A percentile compares a stretch with the other conserved stretches of the same genome.
Evolutionary conservation across 164 flowering plant genomes (phyloP).

Genomic region (Vitis amurensis): DNA sequence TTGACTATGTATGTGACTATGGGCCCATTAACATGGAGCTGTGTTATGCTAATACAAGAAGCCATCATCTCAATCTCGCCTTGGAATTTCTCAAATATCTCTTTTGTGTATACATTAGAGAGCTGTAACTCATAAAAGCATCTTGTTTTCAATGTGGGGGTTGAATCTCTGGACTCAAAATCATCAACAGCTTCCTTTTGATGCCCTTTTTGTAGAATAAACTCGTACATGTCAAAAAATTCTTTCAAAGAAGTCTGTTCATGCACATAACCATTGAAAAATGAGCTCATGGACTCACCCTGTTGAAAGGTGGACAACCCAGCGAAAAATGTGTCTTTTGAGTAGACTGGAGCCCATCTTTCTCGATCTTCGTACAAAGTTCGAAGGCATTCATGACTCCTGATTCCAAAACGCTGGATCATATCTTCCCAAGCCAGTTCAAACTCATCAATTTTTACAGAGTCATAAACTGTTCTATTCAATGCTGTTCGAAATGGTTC

Average conservation of each 20-base stretch:
- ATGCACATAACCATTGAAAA: constrained; percentile 34
- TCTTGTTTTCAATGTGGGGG: constrained; percentile 38
- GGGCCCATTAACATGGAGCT: constrained; percentile 40
- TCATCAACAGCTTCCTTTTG: constrained; percentile 50
- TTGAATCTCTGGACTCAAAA: constrained; percentile 40
- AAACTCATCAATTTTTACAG: constrained; percentile 43
- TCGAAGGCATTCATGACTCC: constrained; percentile 29
- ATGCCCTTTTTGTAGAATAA: constrained; percentile 25
- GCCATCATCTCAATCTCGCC: constrained; percentile 53
- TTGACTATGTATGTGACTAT: constrained; percentile 38
- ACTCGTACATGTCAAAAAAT: constrained; percentile 36
- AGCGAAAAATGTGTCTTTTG: constrained; percentile 38
- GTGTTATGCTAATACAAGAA: constrained; percentile 41
- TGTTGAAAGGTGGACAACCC: constrained; percentile 33
- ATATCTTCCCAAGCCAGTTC: constrained; percentile 47
- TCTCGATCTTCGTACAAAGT: constrained; percentile 37
- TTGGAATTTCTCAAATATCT: constrained; percentile 51
- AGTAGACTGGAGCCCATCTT: constrained; percentile 49
- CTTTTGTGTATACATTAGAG: constrained; percentile 51
- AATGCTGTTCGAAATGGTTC: constrained; percentile 29
- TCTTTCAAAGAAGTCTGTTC: constrained; percentile 39
- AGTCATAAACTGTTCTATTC: constrained; percentile 23
- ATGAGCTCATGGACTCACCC: constrained; percentile 20
- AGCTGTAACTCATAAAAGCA: constrained; percentile 53
- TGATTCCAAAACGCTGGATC: constrained; percentile 31